Conservation (phyloP, 2,329 filamentous ascomycete species). For the Talaromyces atroroseus region DNA sequence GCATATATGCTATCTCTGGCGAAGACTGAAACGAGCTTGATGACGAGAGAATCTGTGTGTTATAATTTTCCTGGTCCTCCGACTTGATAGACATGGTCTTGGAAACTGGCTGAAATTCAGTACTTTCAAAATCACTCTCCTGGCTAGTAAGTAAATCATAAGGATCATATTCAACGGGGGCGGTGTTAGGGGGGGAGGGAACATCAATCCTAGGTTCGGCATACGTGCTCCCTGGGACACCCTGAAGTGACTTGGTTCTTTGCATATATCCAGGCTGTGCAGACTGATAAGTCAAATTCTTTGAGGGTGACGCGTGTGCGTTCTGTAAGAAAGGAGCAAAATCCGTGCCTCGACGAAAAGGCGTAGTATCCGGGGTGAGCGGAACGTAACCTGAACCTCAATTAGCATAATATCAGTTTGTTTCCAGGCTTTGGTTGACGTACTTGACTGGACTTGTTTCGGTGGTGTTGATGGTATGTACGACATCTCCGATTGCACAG, state of each 20-base stretch:
- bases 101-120: slow-evolving; percentile 25
- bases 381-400: slow-evolving; percentile 53
- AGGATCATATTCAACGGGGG: slow-evolving; percentile 41
- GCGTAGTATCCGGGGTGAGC: slow-evolving; percentile 63
- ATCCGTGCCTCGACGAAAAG: slow-evolving; percentile 40
- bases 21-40: slow-evolving; percentile 50
- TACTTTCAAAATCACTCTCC: slow-evolving; percentile 25
- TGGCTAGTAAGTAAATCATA: slow-evolving; percentile 53
- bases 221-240: slow-evolving; percentile 33
- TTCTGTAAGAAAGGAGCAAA: slow-evolving; percentile 35
- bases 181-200: slow-evolving; percentile 54
- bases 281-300: slow-evolving; percentile 30
- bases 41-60: slow-evolving; percentile 33
- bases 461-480: slow-evolving; percentile 58
- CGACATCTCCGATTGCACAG: slow-evolving; percentile 34
- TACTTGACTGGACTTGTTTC: slow-evolving; percentile 56
- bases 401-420: neutral
- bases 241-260: slow-evolving; percentile 42
- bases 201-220: slow-evolving; percentile 39
- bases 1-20: slow-evolving; percentile 47
- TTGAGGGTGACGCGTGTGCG: slow-evolving; percentile 35
- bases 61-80: slow-evolving; percentile 3
- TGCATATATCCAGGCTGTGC: slow-evolving; percentile 38
- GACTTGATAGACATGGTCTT: slow-evolving; percentile 35
- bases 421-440: slow-evolving; percentile 25